Base-by-base conservation (phyloP, 805 yeast genomes). In the Helenozyma baotianmanensis region DNA sequence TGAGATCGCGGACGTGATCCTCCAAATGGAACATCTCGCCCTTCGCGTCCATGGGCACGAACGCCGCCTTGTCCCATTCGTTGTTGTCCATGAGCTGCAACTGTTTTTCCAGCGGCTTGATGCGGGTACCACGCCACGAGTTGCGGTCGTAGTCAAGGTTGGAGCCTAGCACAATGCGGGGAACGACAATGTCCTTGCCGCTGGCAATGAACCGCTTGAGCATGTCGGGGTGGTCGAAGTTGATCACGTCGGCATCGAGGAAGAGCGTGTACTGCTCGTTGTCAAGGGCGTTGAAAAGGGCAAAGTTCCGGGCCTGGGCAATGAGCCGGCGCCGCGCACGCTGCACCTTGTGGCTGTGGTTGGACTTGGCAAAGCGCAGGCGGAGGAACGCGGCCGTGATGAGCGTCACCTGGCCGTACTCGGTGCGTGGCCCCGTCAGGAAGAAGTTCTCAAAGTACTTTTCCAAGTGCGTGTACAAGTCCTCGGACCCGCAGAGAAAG, bases 111-210 rank as follows among this genome's bases (percentile, higher is more conserved):
- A 40, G 33, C 3, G 71, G 71, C 21, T 33, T 50, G 6, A 56
- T 54, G 37, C 71, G 48, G 25, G 48, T 44, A 1, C 71, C 70
- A n/a, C 50, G 43, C 71, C 71, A 64, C 0, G 68, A 54, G 42
- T 64, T 64, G 30, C 42, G 53, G 40, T 65, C 71, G 37, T 64
- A 64, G 36, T 65, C 71, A 8, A 22, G 26, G 19, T 36, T 31
- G 1, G 43, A 51, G 3, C 56, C 58, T 21, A 48, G 45, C 14
- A 45, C 39, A 6, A 64, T 45, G 21, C 69, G 37, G 3, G 70
- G 70, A 6, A 64, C 70, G 6, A 60, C 44, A 10, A 65, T 60
- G 35, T 64, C 70, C 21, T 48, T 47, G 3, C 36, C 44, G 4
- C 64, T 49, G 3, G 40, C 34, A 11, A 63, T 42, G 34, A 64